Base-by-base conservation (phyloP, 2,329 filamentous ascomycete species). In the Neofusicoccum sp. region DNA sequence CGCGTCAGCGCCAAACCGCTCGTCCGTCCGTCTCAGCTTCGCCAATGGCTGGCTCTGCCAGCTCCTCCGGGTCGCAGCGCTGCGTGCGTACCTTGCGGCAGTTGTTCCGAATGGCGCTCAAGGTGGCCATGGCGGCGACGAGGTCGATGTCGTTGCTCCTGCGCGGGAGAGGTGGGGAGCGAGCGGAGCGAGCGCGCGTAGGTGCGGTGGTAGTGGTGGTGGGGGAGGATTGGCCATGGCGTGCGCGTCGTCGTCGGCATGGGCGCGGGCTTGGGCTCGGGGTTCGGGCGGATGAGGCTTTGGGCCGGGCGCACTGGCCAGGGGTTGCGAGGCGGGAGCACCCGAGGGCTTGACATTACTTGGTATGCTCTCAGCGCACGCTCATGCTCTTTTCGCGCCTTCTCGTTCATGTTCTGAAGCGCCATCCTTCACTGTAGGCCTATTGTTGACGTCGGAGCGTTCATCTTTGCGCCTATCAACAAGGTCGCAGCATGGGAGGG, bases 11-110 rank as follows among this genome's bases (percentile, higher is more conserved):
- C 11, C 12, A 41, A n/a, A 41, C 37, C 2, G 8, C n/a, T 41
- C 9, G 37, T 9, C 37, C 9, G 9, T 41, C 8, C 37, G 9
- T 41, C 8, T 41, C 9, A 41, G 37, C 9, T n/a, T 9, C n/a
- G 37, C 37, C 56, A 60, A 60, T 61, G 47, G 45, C 47, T 37
- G 36, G 22, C 22, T 22, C 22, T 22, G 22, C 22, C 22, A 22
- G 22, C 22, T 22, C 22, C 22, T 22, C 22, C 22, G 22, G 22
- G 22, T 22, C 22, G 22, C 22, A 22, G 22, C 22, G 22, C 22
- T 22, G 22, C 22, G 22, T 22, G 22, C 22, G 12, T 71, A 82
- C 80, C 77, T 82, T 82, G 47, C 78, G 74, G 74, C 80, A 82
- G 70, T 80, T 81, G 44, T 73, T 71, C 70, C 71, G 72, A 64